Evolutionary conservation across 2,329 filamentous ascomycete genomes (phyloP), one percentile per base, ranked within the genome.

Genomic region (Aspergillus tubingensis): DNA sequence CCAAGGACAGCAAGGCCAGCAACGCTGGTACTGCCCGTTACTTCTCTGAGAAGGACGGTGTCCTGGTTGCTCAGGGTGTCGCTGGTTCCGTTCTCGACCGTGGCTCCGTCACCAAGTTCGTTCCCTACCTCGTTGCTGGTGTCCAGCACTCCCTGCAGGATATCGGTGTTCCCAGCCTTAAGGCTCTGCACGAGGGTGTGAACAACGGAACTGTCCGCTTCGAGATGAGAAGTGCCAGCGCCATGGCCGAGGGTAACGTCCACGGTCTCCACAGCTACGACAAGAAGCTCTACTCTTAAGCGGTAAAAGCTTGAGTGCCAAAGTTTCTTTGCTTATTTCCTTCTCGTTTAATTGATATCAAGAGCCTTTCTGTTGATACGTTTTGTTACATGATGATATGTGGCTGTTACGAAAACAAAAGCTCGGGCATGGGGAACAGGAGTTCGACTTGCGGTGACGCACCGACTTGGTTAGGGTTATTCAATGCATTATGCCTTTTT

Each of bases 141-240:
- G 85, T 99, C 67, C 96, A 98, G 85, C 95, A 99, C 85, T 96
- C 91, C 63, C 85, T 99, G 79, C 95, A 99, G 82, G 95, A 99
- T 74, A 92, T 93, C 74, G 95, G 95, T 67, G 87, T 92, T 74
- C 88, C 86, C 81, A 96, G 91, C 76, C 80, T 99, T 67, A 76
- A 83, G 43, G 89, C 88, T 70, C 84, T 99, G 61, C 92, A 94
- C 76, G 80, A 89, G 65, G 85, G 85, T 67, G 93, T 96, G 27
- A 80, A 82, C 67, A 83, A 86, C 32, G 92, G 93, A 62, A 86
- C 81, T 53, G 88, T 97, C 58, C 88, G 95, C 72, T 99, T 99
- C 76, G 95, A 99, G 84, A 85, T 98, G 73, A 86, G 95, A 71
- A 98, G 92, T 63, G 90, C 92, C 62, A 96, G 92, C 78, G 95